Evolutionary conservation across 805 yeast genomes (phyloP).

Genomic region (Teunomyces atbi): DNA sequence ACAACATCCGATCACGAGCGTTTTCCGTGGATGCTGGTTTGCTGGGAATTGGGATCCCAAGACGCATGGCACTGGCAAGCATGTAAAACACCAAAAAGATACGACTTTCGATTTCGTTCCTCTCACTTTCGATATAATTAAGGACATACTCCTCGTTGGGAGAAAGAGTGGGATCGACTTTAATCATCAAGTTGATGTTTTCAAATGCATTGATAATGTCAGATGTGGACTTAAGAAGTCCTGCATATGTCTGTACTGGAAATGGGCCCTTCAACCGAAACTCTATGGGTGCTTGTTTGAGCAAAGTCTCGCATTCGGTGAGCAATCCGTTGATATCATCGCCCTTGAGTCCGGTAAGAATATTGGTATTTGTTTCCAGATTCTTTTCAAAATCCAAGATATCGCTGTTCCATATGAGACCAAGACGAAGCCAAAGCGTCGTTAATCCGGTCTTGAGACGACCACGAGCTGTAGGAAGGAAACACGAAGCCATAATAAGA

Average conservation of each 20-base stretch:
- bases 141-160: constrained; percentile 57
- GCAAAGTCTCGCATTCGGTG: constrained; percentile 55
- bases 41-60: constrained; percentile 76
- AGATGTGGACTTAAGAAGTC: constrained; percentile 55
- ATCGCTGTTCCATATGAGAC: constrained; percentile 76
- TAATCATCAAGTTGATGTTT: constrained; percentile 66
- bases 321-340: constrained; percentile 52
- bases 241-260: constrained; percentile 51
- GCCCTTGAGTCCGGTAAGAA: constrained; percentile 1
- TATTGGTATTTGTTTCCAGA: constrained; percentile 11
- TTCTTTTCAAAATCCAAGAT: constrained; percentile 49
- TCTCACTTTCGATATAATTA: constrained; percentile 51
- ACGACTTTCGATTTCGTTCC: constrained; percentile 68
- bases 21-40: constrained; percentile 76
- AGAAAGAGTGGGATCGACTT: constrained; percentile 55
- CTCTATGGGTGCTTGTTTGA: constrained; percentile 75
- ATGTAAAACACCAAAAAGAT: constrained; percentile 75
- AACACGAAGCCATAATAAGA: constrained; percentile 57
- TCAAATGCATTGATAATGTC: constrained; percentile 72
- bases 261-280: constrained; percentile 72
- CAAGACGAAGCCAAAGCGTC: constrained; percentile 74
- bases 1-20: constrained; percentile 66
- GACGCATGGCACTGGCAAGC: constrained; percentile 70
- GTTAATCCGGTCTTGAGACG: constrained; percentile 65
- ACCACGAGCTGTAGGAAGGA: constrained; percentile 75